phyloP scores from a whole-genome alignment of 1,139 yeast genomes.

The Sugiyamaella neomexicana region DNA sequence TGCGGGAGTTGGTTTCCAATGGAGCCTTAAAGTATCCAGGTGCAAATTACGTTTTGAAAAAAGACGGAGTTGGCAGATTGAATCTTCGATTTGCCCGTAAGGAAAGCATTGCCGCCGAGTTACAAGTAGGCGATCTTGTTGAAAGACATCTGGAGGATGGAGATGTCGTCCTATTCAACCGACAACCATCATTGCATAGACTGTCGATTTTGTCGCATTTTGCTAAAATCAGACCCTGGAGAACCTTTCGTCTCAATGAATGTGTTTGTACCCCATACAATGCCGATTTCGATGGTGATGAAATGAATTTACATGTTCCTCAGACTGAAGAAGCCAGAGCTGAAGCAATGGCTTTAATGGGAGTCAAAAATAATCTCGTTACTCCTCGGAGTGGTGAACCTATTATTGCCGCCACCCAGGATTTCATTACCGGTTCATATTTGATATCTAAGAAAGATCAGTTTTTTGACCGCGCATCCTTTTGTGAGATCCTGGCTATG shows the following conservation, averaged over 20 bases:
- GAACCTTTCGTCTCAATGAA: conserved; percentile 94
- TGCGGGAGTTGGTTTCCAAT: conserved; percentile 68
- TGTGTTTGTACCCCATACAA: conserved; percentile 99
- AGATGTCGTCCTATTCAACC: conserved; percentile 89
- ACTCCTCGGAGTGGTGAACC: conserved; percentile 99
- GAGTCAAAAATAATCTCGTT: conserved; percentile 88
- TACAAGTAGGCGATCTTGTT: conserved; percentile 89
- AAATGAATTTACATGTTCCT: conserved; percentile 98
- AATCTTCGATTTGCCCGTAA: conserved; percentile 89
- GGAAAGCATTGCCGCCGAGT: conserved; percentile 67
- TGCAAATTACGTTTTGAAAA: conserved; percentile 86
- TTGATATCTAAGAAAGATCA: conserved; percentile 90
- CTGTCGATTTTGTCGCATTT: conserved; percentile 91
- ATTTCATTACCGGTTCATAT: conserved; percentile 95
- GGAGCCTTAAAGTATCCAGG: conserved; percentile 96
- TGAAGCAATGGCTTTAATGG: conserved; percentile 97
- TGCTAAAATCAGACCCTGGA: conserved; percentile 96
- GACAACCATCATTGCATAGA: conserved; percentile 97
- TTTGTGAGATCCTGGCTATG: conserved; percentile 83
- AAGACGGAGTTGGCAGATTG: conserved; percentile 81
- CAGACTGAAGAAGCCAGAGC: conserved; percentile 99
- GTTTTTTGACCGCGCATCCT: conserved; percentile 82
- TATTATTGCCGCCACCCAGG: conserved; percentile 98
- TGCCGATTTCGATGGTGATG: conserved; percentile 99
- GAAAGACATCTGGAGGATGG: conserved; percentile 98